Evolutionary conservation across 2,329 filamentous ascomycete genomes (phyloP), one percentile per base, ranked within the genome.

Genomic region (Sclerotiophoma versabilis): DNA sequence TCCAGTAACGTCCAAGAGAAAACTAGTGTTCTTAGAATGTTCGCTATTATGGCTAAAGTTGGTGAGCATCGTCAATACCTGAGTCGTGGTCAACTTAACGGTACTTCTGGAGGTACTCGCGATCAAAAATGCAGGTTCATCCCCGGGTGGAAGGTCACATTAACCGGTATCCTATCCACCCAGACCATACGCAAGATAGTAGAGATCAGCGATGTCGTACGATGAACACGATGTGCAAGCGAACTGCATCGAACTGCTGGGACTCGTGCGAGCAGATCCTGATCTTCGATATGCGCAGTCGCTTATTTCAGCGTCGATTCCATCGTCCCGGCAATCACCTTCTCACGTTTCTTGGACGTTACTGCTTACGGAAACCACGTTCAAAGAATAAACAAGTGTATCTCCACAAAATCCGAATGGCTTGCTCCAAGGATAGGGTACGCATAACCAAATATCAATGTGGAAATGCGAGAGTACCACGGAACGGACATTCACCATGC

Each of bases 221-320:
- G 32, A 34, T 22, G 19, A 54, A 46, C 34, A 45, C 45, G 41
- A 54, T 38, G 37, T 30, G 29, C 29, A 32, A 30, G 14, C 32
- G 39, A 43, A 22, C 39, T 29, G 29, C 11, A 44, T 32, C 45
- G 25, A 45, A 45, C 45, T 9, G 23, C 26, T 45, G 51, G 51
- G 23, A 25, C 45, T 36, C 45, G 51, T 39, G 34, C 27, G 39
- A 41, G 34, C 27, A 45, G 45, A 54, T 54, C 45, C 5, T 41
- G 33, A 45, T 43, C 44, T 44, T 48, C 44, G 22, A 26, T 20
- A 25, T 30, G 29, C 33, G 15, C 20, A 14, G 30, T 26, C 48
- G 36, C 23, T 23, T 52, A 12, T 41, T 41, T 17, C 34, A 27
- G 22, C 46, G 10, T 34, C 29, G 34, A 15, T 42, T 8, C 29